Conservation (phyloP, 2,329 filamentous ascomycete genomes). For the Boeremia exigua region DNA sequence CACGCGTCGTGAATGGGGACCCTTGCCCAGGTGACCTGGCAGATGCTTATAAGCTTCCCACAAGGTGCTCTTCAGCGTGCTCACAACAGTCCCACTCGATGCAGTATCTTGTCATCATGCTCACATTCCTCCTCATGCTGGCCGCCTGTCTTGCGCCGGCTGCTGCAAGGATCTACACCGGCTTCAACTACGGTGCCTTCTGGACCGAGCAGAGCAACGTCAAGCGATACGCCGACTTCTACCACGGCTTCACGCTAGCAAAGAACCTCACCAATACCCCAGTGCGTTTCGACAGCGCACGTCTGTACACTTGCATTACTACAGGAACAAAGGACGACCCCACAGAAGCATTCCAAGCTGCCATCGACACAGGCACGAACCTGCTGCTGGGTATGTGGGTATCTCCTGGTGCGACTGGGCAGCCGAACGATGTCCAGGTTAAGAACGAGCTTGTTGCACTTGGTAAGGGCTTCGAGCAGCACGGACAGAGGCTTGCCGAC, state of each 20-base stretch:
- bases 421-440: constrained; percentile 50
- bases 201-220: constrained; percentile 23
- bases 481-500: constrained; percentile 58
- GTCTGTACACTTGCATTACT: constrained; percentile 71
- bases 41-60: not conserved
- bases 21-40: not conserved
- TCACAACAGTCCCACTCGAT: not conserved
- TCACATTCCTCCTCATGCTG: not conserved
- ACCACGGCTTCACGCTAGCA: constrained; percentile 29
- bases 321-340: constrained; percentile 56
- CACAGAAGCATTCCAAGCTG: constrained; percentile 57
- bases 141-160: constrained; percentile 11
- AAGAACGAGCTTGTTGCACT: constrained; percentile 42
- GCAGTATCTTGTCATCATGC: not conserved
- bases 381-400: constrained; percentile 45
- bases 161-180: constrained; percentile 29
- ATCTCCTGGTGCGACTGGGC: constrained; percentile 15
- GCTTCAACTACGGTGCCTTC: constrained; percentile 39
- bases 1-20: not conserved
- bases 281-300: constrained; percentile 69
- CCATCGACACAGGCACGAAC: constrained; percentile 40
- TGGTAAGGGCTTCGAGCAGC: constrained; percentile 36
- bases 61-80: too few relatives aligned
- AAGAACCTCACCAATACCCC: constrained; percentile 40
- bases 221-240: constrained; percentile 33